Evolutionary conservation across 2,329 filamentous ascomycete species (phyloP).

Genomic region (Fusarium sp.): DNA sequence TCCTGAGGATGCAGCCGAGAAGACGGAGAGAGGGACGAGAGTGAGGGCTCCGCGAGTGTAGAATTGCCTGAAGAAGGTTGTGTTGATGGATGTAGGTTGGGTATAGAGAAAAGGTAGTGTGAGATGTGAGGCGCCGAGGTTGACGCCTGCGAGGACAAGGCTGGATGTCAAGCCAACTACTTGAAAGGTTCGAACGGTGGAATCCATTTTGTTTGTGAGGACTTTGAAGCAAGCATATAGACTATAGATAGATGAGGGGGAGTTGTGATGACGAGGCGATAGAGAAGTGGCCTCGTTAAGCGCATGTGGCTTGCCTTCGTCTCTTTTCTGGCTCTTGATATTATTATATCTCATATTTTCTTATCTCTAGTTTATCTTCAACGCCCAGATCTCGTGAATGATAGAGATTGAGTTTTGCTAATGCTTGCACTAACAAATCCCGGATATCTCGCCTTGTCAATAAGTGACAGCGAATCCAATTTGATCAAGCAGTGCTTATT

Average conservation of each 20-base stretch:
- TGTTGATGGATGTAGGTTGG: slow-evolving; percentile 27
- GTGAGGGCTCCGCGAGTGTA: slow-evolving; percentile 25
- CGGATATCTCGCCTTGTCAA: no score
- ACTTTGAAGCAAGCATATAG: no score
- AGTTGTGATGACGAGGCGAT: neutral
- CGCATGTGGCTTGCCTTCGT: slow-evolving; percentile 18
- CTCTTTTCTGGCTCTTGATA: neutral
- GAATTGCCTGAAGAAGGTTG: slow-evolving; percentile 35
- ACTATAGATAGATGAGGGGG: no score
- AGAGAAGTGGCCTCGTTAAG: slow-evolving; percentile 10
- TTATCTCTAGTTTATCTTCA: no score
- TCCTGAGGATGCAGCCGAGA: slow-evolving; percentile 29
- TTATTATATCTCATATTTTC: no score
- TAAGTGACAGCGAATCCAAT: no score
- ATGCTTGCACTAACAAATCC: no score
- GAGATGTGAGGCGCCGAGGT: slow-evolving; percentile 32
- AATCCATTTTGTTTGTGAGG: slow-evolving; percentile 16
- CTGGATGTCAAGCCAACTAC: slow-evolving; percentile 30
- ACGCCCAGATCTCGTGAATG: no score
- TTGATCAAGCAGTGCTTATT: no score
- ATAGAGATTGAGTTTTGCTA: no score
- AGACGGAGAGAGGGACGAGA: slow-evolving; percentile 21
- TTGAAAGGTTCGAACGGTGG: slow-evolving; percentile 12
- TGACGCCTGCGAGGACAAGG: slow-evolving; percentile 28
- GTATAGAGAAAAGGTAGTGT: slow-evolving; percentile 34